phyloP scores from a whole-genome alignment of 139 green algal species.

The Micromonas commoda region DNA sequence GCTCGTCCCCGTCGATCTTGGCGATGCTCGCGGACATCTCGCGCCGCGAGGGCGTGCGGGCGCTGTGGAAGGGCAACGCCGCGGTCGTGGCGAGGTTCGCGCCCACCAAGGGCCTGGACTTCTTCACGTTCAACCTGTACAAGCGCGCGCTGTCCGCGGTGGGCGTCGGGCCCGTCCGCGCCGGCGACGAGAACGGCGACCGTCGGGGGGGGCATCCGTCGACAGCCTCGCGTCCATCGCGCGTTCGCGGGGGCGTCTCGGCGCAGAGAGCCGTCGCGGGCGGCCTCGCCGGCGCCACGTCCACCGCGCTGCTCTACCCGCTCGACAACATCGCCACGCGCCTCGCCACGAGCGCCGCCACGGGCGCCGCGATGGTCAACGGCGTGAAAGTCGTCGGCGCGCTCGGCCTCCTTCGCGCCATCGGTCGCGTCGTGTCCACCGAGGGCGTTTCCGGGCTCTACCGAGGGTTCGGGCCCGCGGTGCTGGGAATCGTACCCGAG shows the following conservation, averaged over 20 bases:
- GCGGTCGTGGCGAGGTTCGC: constrained; percentile 68
- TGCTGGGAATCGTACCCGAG: constrained; percentile 72
- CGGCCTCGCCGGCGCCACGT: constrained; percentile 58
- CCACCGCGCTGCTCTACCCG: constrained; percentile 65
- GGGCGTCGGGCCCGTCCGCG: neutral
- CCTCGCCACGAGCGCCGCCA: no score
- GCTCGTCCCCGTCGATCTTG: neutral
- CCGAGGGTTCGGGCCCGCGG: constrained; percentile 52
- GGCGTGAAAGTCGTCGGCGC: constrained; percentile 19
- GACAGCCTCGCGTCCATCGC: constrained; percentile 34
- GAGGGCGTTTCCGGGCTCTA: constrained; percentile 66
- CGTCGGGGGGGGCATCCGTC: neutral
- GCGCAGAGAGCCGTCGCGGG: no score
- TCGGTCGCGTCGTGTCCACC: constrained; percentile 38
- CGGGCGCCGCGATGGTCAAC: constrained; percentile 43
- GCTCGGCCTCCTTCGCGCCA: constrained; percentile 34
- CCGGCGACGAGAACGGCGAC: no score
- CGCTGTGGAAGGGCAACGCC: constrained; percentile 61
- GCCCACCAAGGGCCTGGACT: constrained; percentile 70
- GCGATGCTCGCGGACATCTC: constrained; percentile 13
- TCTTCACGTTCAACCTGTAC: constrained; percentile 54
- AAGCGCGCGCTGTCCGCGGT: constrained; percentile 21
- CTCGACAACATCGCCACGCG: constrained; percentile 62
- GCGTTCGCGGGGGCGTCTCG: no score
- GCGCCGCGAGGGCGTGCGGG: constrained; percentile 37